Evolutionary conservation across 2,329 filamentous ascomycete species (phyloP), one percentile per base, ranked within the genome.

Genomic region (Claviceps sp.): DNA sequence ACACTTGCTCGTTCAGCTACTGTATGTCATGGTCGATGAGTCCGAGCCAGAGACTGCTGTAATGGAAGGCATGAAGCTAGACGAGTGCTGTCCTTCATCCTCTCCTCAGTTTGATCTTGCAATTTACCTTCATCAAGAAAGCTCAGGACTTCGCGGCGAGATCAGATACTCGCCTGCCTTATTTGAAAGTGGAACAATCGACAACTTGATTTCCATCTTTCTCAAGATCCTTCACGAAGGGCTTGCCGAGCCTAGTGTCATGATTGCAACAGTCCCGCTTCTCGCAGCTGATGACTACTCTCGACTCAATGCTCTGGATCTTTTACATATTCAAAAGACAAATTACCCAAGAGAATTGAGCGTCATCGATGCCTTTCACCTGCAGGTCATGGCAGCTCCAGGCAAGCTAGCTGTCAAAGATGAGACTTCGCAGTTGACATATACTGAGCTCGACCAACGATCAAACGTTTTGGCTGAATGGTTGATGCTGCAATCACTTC

Each of bases 341-440:
- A 22, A 46, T n/a, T 52, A 49, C 17, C 51, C 47, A 16, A 23
- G 46, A 40, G 45, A 49, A 2, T 52, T 2, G 14, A 52, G 51
- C 26, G 14, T 52, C 22, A 34, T 49, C 4, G 45, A 52, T 11
- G 17, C 49, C 9, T 52, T 52, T 34, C 2, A 34, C 2, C 46
- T 39, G 26, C 47, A 52, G 29, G 51, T 45, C 5, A 9, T 16
- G 5, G 5, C 26, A n/a, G 4, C 2, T 20, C 39, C 46, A 17
- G 16, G 45, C 23, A n/a, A 17, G 7, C 14, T 45, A 20, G 51
- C 51, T 1, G 51, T 52, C 7, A 52, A 52, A 22, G 51, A 52
- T n/a, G 23, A 14, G 3, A n/a, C 46, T 9, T n/a, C 13, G 4
- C n/a, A 50, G 8, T 14, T 52, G 9, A 49, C 51, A 39, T 52